Evolutionary conservation across 2,329 filamentous ascomycete species (phyloP).

Genomic region (Fusarium globosum): DNA sequence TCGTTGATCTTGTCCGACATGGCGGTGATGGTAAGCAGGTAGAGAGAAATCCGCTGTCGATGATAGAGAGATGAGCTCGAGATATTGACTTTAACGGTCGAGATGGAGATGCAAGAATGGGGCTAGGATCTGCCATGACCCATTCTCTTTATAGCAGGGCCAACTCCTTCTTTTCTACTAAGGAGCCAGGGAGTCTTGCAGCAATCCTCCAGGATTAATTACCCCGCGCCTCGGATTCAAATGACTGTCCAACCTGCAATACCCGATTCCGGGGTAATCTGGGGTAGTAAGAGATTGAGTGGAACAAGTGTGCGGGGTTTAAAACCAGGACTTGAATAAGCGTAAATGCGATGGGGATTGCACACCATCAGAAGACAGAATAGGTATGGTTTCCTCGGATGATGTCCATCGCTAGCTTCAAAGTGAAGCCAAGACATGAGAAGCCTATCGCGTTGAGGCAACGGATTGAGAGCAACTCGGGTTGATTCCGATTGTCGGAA

Average conservation of each 20-base stretch:
- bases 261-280: neutral
- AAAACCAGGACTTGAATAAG: neutral
- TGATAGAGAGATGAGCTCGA: neutral
- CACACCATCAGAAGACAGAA: neutral
- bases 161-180: neutral
- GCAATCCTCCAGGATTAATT: neutral
- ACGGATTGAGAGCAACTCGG: neutral
- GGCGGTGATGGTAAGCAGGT: neutral
- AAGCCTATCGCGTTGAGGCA: neutral
- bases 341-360: neutral
- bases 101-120: neutral
- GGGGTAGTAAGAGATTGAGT: neutral
- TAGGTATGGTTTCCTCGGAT: neutral
- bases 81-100: neutral
- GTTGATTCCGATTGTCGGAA: neutral
- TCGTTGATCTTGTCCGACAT: neutral
- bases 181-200: neutral
- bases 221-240: neutral
- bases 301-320: neutral
- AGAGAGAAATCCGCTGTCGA: fast-evolving
- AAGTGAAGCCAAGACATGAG: neutral
- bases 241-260: neutral
- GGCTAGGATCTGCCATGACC: neutral
- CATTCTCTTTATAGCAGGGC: neutral
- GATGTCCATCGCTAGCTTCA: neutral